Conservation (phyloP, 805 yeast genomes). For the Schwanniomyces polymorphus region DNA sequence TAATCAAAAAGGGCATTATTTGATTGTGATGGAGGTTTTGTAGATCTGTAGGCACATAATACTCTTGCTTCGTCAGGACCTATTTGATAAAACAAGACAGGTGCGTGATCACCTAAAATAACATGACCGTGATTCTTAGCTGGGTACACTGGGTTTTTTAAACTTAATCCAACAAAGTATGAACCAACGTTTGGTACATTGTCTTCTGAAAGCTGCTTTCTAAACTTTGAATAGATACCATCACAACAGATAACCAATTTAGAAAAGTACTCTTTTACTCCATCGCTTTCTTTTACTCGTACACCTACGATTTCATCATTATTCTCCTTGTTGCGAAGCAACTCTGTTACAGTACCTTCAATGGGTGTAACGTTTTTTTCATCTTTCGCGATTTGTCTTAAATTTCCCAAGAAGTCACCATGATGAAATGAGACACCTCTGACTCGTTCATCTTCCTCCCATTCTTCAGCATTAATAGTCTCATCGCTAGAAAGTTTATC, state of each 20-base stretch:
- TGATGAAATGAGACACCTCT: conserved; percentile 91
- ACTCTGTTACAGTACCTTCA: conserved; percentile 79
- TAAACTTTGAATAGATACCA: conserved; percentile 91
- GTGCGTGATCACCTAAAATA: conserved; percentile 81
- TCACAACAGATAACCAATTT: conserved; percentile 80
- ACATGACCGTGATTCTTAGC: conserved; percentile 84
- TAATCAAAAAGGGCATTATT: conserved; percentile 60
- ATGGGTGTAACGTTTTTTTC: conserved; percentile 76
- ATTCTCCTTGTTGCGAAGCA: conserved; percentile 54
- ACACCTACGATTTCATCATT: conserved; percentile 70
- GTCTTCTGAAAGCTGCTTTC: conserved; percentile 65
- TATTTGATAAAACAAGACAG: conserved; percentile 85
- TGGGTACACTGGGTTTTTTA: conserved; percentile 76
- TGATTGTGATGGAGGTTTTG: conserved; percentile 66
- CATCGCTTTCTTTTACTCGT: conserved; percentile 49
- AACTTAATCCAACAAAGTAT: conserved; percentile 81
- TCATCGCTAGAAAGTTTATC: conserved; percentile 50
- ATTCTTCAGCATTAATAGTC: conserved; percentile 49
- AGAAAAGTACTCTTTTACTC: conserved; percentile 48
- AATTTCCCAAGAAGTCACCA: conserved; percentile 79
- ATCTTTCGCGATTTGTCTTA: conserved; percentile 64
- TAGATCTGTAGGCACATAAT: conserved; percentile 79
- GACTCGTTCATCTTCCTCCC: conserved; percentile 58
- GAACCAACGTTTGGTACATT: conserved; percentile 72
- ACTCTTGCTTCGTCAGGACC: conserved; percentile 82